phyloP scores from a whole-genome alignment of 1,284 basidiomycete genomes.

The Paramarasmius palmivorus region DNA sequence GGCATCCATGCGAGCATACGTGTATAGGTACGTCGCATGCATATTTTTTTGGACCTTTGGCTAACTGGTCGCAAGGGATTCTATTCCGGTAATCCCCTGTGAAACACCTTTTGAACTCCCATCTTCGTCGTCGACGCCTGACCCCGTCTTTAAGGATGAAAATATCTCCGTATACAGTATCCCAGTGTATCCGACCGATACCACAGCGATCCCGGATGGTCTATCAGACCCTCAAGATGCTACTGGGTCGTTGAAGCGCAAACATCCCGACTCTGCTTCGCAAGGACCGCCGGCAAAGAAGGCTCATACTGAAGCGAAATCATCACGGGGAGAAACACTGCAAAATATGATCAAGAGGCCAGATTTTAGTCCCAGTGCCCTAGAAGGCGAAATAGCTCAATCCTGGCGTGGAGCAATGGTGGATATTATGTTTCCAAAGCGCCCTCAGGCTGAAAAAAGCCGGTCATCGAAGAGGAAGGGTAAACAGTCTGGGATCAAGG shows the following conservation, averaged over 20 bases:
- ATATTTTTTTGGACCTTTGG: not conserved
- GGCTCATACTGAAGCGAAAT: conserved; percentile 2
- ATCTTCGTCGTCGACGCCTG: conserved; percentile 24
- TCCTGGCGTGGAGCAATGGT: conserved; percentile 53
- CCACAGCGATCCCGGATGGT: conserved; percentile 14
- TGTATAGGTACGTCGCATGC: conserved; percentile 52
- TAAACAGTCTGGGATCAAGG: conserved; percentile 1
- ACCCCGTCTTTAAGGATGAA: conserved; percentile 59
- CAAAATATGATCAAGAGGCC: conserved; percentile 7
- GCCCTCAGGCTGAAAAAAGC: conserved; percentile 2
- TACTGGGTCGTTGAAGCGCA: not conserved
- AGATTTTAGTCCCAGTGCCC: conserved; percentile 36
- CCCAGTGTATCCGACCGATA: conserved; percentile 41
- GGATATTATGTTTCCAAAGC: conserved; percentile 56
- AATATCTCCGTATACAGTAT: conserved; percentile 67
- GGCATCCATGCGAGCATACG: conserved; percentile 68
- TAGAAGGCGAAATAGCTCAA: conserved; percentile 43
- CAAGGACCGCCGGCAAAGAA: conserved; percentile 30
- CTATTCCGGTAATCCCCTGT: conserved; percentile 44
- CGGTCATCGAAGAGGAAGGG: conserved; percentile 6
- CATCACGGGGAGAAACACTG: not conserved
- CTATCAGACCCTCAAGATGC: conserved; percentile 21
- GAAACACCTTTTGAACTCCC: conserved; percentile 41
- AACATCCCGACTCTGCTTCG: not conserved
- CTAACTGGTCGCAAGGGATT: conserved; percentile 37